These are phyloP conservation scores for Epichloe baconii DNA, from an alignment of 2,329 filamentous ascomycete species.

Conservation along the genomic window DNA sequence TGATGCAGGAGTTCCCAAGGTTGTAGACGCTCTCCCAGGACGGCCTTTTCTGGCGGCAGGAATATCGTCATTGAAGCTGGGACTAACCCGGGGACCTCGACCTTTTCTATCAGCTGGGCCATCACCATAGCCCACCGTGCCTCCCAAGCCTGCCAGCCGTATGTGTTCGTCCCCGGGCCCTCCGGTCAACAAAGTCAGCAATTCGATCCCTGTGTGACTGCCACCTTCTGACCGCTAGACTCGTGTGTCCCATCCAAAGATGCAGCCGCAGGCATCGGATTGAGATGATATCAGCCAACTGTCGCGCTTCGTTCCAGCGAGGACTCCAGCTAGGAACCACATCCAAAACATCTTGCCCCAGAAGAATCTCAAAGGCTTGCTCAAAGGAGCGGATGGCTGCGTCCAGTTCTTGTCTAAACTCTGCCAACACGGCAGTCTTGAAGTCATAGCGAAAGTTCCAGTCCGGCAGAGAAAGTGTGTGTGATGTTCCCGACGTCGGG, in stretches of 20 bases:
- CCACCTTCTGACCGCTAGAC: slow-evolving; percentile 70
- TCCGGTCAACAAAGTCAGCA: slow-evolving; percentile 64
- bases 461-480: slow-evolving; percentile 69
- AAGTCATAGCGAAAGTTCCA: slow-evolving; percentile 95
- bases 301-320: slow-evolving; percentile 84
- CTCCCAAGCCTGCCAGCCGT: slow-evolving; percentile 92
- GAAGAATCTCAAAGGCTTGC: slow-evolving; percentile 70
- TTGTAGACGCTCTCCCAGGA: slow-evolving; percentile 43
- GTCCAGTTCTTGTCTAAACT: slow-evolving; percentile 89
- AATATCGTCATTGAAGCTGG: slow-evolving; percentile 32
- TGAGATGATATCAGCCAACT: slow-evolving; percentile 69
- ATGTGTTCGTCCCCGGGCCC: slow-evolving; percentile 79
- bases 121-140: slow-evolving; percentile 55
- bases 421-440: slow-evolving; percentile 80
- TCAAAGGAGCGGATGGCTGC: slow-evolving; percentile 75
- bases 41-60: slow-evolving; percentile 43
- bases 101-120: slow-evolving; percentile 45
- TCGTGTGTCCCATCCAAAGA: slow-evolving; percentile 68
- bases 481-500: slow-evolving; percentile 76
- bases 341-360: slow-evolving; percentile 75
- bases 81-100: slow-evolving; percentile 36
- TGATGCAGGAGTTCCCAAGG: slow-evolving; percentile 55
- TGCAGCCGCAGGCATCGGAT: slow-evolving; percentile 73
- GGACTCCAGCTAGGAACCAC: slow-evolving; percentile 81
- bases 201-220: slow-evolving; percentile 61